Evolutionary conservation across 352 stramenopile genomes (phyloP).

Genomic region (Pythium sp.): DNA sequence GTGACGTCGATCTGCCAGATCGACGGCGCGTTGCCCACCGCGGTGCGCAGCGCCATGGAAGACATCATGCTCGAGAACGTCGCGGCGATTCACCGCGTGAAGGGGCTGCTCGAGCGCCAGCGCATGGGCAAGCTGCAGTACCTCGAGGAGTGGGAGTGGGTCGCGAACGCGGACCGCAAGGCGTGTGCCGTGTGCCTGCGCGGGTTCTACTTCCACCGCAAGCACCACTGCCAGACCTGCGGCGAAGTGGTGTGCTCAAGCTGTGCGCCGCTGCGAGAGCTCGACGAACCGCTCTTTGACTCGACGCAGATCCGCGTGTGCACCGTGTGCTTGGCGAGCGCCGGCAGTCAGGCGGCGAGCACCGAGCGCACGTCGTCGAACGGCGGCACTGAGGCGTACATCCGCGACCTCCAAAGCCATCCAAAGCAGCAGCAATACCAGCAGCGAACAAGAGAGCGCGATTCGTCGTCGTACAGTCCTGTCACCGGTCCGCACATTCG

Average conservation of each 20-base stretch:
- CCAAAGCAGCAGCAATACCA: slow-evolving; percentile 7
- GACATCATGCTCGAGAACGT: slow-evolving; percentile 73
- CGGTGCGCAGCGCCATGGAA: slow-evolving; percentile 43
- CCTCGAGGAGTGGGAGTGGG: slow-evolving; percentile 78
- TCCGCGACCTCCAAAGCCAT: slow-evolving; percentile 29
- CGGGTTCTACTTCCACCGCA: slow-evolving; percentile 76
- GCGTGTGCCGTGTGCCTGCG: slow-evolving; percentile 76
- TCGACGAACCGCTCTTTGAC: slow-evolving; percentile 69
- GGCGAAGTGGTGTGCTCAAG: slow-evolving; percentile 75
- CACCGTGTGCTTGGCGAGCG: slow-evolving; percentile 56
- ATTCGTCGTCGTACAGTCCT: slow-evolving; percentile 1
- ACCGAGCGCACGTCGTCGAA: slow-evolving; percentile 40
- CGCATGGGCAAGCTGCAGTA: slow-evolving; percentile 74
- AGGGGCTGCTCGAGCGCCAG: slow-evolving; percentile 64
- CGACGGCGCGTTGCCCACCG: slow-evolving; percentile 40
- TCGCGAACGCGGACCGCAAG: slow-evolving; percentile 67
- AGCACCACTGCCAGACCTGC: slow-evolving; percentile 74
- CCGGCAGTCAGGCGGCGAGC: slow-evolving; percentile 24
- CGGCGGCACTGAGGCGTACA: slow-evolving; percentile 46
- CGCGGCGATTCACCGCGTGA: slow-evolving; percentile 47
- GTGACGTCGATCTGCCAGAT: slow-evolving; percentile 75
- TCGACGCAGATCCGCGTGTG: slow-evolving; percentile 70
- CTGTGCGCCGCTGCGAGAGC: slow-evolving; percentile 65
- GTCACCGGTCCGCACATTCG: neutral
- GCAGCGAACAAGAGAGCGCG: neutral